phyloP scores from a whole-genome alignment of 2,329 filamentous ascomycete species.

The Aspergillus felis region DNA sequence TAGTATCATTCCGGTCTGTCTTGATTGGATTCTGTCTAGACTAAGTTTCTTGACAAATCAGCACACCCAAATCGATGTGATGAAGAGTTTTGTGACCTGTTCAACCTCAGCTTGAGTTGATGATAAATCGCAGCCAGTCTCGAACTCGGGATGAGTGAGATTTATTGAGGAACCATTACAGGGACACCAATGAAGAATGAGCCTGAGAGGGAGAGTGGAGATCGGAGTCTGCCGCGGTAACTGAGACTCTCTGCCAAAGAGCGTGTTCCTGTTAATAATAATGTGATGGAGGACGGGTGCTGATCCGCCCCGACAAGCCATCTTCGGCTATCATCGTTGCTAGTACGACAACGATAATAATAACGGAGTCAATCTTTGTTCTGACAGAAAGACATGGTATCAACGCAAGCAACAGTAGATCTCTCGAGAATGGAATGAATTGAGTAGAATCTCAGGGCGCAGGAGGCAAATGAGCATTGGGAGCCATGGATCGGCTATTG shows the following conservation, averaged over 20 bases:
- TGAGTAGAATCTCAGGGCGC: not conserved
- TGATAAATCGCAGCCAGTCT: not conserved
- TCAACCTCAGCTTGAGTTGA: not conserved
- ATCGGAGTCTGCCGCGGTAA: slow-evolving; percentile 6
- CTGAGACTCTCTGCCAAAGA: slow-evolving; percentile 16
- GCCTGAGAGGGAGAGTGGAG: not conserved
- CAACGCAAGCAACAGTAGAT: not conserved
- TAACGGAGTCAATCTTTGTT: not conserved
- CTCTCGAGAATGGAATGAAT: not conserved
- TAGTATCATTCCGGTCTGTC: not conserved
- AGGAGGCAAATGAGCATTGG: not conserved
- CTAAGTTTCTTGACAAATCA: not conserved
- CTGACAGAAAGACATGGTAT: not conserved
- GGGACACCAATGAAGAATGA: slow-evolving; percentile 1
- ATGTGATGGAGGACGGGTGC: not conserved
- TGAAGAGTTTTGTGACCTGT: not conserved
- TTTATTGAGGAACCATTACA: not conserved
- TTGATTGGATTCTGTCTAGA: too few relatives aligned
- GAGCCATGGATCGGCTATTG: not conserved
- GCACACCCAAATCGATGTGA: not conserved
- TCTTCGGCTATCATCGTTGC: not conserved
- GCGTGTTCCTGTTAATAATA: slow-evolving; percentile 24
- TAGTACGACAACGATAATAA: not conserved
- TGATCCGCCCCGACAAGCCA: slow-evolving; percentile 1
- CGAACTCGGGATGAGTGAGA: not conserved